Base-by-base conservation (phyloP, 2,329 filamentous ascomycete genomes). In the Epicoccum nigrum region DNA sequence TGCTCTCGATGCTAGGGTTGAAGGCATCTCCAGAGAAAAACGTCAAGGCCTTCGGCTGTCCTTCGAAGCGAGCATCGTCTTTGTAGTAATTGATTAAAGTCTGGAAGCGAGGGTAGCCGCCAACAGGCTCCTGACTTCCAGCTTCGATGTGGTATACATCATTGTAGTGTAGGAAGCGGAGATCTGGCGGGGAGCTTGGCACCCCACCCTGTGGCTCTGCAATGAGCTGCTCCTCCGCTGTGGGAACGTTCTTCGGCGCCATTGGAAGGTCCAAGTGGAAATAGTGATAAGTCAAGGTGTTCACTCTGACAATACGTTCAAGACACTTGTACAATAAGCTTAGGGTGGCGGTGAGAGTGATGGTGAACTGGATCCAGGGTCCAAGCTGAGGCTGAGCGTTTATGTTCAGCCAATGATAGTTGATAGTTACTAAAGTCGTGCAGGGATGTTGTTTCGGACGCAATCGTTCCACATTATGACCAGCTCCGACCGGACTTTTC, bases 21-120 rank as follows among this genome's bases (percentile, higher is more conserved):
- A 94, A 97, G 8, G 88, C 91, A 80, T 96, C 92, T 30, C 92
- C 92, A 2, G 91, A 96, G 74, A 96, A 97, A 61, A 96, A 81
- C 1, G 90, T 92, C 42, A 95, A 68, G 4, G 91, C 75, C 31
- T 82, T 77, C 1, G 90, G 78, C 68, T 90, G 86, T 15, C 76
- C 83, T 40, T 79, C 70, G 68, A 84, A 94, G 41, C 78, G 78
- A 33, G 81, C 72, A 42, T 83, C 80, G 2, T 82, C 73, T 42
- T 85, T 85, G 68, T 96, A 96, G 70, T 92, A 81, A 52, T 90
- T 86, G 59, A 87, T 81, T 20, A 94, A 77, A 3, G 86, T 87
- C 70, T 94, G 86, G 75, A 97, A 96, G 39, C 92, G 83, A 23
- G 89, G 80, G 33, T 89, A 82, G 15, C 92, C 92, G 21, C 92